phyloP scores from a whole-genome alignment of 73 alveolate species.

The Durusdinium trenchii region DNA sequence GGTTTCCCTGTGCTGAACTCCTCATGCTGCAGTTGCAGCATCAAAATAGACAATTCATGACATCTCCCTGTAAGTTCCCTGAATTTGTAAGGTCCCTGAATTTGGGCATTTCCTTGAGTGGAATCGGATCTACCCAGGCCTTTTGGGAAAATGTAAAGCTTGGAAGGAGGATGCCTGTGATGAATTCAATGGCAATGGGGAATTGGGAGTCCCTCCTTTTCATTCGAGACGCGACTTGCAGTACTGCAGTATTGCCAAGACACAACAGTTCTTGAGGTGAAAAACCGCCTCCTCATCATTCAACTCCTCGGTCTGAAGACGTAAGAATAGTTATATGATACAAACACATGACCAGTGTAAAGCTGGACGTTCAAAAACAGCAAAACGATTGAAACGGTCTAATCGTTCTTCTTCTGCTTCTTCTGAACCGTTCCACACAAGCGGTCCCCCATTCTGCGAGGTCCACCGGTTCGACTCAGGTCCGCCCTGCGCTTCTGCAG shows the following conservation, averaged over 20 bases:
- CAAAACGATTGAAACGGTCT: background rate
- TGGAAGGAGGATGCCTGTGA: background rate
- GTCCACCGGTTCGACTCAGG: no score
- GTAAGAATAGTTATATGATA: background rate
- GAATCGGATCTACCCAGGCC: background rate
- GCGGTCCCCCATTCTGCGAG: background rate
- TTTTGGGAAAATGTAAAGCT: background rate
- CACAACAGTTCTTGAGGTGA: background rate
- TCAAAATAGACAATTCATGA: no score
- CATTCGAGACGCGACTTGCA: background rate
- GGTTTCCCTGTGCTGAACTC: no score
- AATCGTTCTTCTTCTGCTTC: background rate
- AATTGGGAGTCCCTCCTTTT: background rate
- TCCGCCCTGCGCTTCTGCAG: no score
- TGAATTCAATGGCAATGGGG: no score
- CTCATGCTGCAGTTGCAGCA: no score
- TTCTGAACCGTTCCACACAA: background rate
- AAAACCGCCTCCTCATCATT: slow-evolving; percentile 34
- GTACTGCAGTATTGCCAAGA: background rate
- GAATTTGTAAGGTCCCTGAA: background rate
- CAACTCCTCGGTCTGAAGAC: background rate
- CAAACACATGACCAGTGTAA: background rate
- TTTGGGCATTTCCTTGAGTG: background rate
- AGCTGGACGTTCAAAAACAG: background rate
- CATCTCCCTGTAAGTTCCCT: no score